Base-by-base conservation (phyloP, 1,139 yeast genomes). In the Saccharomyces hybrid region DNA sequence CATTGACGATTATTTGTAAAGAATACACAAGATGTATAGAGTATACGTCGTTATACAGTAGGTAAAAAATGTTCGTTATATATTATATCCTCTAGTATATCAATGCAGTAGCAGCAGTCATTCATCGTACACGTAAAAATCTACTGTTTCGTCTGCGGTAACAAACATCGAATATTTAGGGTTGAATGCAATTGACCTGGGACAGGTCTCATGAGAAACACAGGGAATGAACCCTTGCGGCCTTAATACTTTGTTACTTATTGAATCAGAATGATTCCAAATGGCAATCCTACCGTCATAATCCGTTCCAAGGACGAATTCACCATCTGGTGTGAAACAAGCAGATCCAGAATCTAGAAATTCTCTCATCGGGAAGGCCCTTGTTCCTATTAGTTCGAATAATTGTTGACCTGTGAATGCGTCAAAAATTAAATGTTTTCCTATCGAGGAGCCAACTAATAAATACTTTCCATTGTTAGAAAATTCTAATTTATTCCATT, bases 321-420 rank as follows among this genome's bases (percentile, higher is more conserved):
- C 76, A 2, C 96, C 97, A 70, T 91, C 95, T 1, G 96, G 93
- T 0, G 95, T 76, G 59, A 88, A 84, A 32, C 88, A 78, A 4
- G 82, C 77, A n/a, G 85, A 74, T 1, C 87, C 88, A 0, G 81
- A 73, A 56, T 76, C 76, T 47, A 83, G 82, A 63, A 80, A 82
- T 50, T 75, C 75, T 58, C 75, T 56, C 26, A 67, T 56, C 23
- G 77, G 75, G 52, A 79, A 68, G 0, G 78, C 72, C 31, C 60
- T 63, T 23, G 76, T 75, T 0, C 83, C 82, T 3, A 69, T 68
- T 13, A 88, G 71, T 11, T 73, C 74, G n/a, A 86, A 80, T 26
- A 83, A 66, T 8, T 78, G 64, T 23, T 76, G 73, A 5, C 95
- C 95, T 67, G 77, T 78, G 61, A 84, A 86, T 0, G 96, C 86